Conservation (phyloP, 2,329 filamentous ascomycete species). For the Colletotrichum sp. region DNA sequence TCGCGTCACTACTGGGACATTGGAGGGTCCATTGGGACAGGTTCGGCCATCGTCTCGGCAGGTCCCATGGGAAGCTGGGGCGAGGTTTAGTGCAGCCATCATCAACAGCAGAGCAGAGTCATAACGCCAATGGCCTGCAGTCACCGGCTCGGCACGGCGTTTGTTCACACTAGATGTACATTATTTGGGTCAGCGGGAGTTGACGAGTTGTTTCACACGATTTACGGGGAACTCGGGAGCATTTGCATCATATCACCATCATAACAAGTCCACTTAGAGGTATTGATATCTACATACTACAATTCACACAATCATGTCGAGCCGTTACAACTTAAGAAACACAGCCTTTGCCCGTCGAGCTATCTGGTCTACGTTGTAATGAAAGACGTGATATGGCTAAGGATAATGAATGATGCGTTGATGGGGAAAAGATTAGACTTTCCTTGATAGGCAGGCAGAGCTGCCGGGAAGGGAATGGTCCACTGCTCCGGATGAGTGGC, state of each 20-base stretch:
- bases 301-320: neutral
- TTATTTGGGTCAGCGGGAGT: conserved; percentile 8
- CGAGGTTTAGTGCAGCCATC: conserved; percentile 58
- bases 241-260: conserved; percentile 6
- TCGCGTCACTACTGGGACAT: conserved; percentile 93
- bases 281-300: neutral
- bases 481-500: neutral
- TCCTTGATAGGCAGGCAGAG: neutral
- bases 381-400: neutral
- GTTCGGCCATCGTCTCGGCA: conserved; percentile 70
- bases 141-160: neutral
- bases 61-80: conserved; percentile 81
- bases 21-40: conserved; percentile 79
- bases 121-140: neutral
- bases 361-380: neutral
- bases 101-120: neutral
- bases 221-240: neutral
- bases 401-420: neutral
- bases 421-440: neutral
- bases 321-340: neutral
- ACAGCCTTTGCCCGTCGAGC: neutral
- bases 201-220: neutral
- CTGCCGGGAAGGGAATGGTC: neutral
- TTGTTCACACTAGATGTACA: conserved; percentile 1
- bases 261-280: conserved; percentile 1